Percentiles rank a stretch among this genome's conserved stretches.
Conservation (phyloP, 768 basidiomycete species). For the Kwoniella heveanensis region DNA sequence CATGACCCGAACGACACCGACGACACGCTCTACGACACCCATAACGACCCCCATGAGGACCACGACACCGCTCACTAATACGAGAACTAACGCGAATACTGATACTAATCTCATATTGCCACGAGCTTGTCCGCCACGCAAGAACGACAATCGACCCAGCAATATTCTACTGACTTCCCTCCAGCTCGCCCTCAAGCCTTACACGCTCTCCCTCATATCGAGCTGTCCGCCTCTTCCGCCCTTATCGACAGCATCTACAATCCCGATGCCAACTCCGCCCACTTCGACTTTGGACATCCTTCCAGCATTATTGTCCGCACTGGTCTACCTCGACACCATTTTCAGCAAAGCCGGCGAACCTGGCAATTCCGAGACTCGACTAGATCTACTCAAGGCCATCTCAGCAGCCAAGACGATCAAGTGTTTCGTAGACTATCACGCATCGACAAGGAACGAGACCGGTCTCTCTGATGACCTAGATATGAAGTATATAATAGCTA, state of each 20-base stretch:
- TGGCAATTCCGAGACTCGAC: neutral
- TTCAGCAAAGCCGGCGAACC: neutral
- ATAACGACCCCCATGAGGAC: neutral
- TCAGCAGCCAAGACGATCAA: conserved; percentile 5
- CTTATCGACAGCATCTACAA: neutral
- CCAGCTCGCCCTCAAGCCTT: conserved; percentile 9
- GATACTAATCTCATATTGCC: neutral
- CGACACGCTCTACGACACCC: neutral
- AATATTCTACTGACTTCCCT: conserved; percentile 6
- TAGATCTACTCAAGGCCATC: conserved; percentile 1
- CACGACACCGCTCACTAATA: neutral
- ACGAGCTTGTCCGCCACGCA: neutral
- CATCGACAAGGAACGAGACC: neutral
- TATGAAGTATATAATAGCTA: neutral
- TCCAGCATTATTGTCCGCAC: neutral
- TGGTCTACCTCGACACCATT: neutral
- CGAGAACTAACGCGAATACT: neutral
- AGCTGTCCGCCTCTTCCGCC: neutral
- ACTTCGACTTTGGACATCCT: neutral
- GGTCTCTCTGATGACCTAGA: neutral
- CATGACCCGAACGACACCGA: too few species aligned
- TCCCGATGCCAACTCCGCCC: neutral
- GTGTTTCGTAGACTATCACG: conserved; percentile 9
- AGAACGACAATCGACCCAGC: conserved; percentile 1
- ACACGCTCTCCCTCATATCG: neutral